These are phyloP conservation scores for Aspergillus mulundensis DNA, from an alignment of 495 filamentous ascomycete species.

Conservation along the genomic window DNA sequence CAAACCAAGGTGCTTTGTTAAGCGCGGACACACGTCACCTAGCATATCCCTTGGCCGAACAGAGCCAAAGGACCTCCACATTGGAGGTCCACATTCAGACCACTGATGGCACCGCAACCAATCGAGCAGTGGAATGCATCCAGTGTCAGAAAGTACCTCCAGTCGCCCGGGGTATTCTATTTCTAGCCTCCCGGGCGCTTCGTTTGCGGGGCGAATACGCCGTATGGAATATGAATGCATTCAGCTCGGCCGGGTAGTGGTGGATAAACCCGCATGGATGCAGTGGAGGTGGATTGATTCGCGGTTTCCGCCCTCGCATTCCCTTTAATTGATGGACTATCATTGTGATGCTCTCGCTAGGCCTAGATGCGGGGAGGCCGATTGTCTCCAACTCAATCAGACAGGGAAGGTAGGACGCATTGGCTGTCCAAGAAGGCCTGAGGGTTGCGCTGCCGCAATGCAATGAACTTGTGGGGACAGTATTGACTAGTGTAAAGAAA, in stretches of 20 bases:
- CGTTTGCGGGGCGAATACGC: too few relatives aligned
- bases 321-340: not conserved
- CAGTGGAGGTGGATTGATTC: not conserved
- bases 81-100: not conserved
- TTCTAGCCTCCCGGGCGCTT: not conserved
- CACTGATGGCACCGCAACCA: not conserved
- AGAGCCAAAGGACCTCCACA: not conserved
- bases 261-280: not conserved
- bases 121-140: not conserved
- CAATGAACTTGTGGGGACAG: not conserved
- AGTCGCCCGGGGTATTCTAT: not conserved
- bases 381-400: not conserved
- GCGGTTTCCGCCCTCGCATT: not conserved
- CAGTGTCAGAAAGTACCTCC: not conserved
- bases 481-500: not conserved
- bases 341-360: not conserved
- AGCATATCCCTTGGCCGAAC: not conserved
- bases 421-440: not conserved
- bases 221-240: not conserved
- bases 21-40: not conserved
- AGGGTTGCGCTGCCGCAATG: not conserved
- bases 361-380: not conserved
- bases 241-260: not conserved
- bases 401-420: not conserved
- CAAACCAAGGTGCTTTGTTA: not conserved